Base-by-base conservation (phyloP, 2,329 filamentous ascomycete species). In the Aspergillus luchuensis region DNA sequence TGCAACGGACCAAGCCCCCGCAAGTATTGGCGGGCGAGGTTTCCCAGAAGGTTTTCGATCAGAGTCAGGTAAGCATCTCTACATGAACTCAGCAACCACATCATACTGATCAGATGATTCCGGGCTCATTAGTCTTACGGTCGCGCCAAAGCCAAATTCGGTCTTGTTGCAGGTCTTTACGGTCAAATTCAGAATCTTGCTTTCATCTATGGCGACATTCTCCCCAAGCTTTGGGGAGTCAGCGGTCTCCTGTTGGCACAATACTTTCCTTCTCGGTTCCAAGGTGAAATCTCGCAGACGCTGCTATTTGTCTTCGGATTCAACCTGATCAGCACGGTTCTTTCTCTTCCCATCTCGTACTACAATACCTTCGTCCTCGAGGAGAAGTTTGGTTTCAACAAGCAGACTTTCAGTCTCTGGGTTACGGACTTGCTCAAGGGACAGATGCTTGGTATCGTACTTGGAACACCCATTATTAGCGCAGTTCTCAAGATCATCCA, bases 331-430 rank as follows among this genome's bases (percentile, higher is more conserved):
- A 90, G 92, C 69, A 91, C 94, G 71, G 67, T 91, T 58, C 80
- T 97, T 65, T 90, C 89, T 59, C 81, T 98, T 56, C 95, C 95
- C 3, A 85, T 88, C 62, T 90, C 88, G 58, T 88, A 97, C 77
- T 99, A 98, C 82, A 89, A 93, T 80, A 95, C 92, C 11, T 99
- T 99, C 73, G 91, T 98, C 51, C 83, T 99, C 58, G 95, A 99
- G 79, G 93, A 97, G 80, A 91, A 92, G 74, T 99, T 96, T 71
- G 95, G 95, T 53, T 99, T 99, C 86, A 99, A 99, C 80, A 99
- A 99, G 82, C 92, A 97, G 83, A 98, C 95, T 0, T 81, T 92
- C 58, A 88, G 88, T 76, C 84, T 98, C 30, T 99, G 94, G 84
- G 74, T 97, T 56, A 91, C 87, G 70, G 95, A 99, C 76, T 88